A percentile compares a stretch with the other conserved stretches of the same genome.
Conservation (phyloP, 2,329 filamentous ascomycete species). For the Neonectria faginata region DNA sequence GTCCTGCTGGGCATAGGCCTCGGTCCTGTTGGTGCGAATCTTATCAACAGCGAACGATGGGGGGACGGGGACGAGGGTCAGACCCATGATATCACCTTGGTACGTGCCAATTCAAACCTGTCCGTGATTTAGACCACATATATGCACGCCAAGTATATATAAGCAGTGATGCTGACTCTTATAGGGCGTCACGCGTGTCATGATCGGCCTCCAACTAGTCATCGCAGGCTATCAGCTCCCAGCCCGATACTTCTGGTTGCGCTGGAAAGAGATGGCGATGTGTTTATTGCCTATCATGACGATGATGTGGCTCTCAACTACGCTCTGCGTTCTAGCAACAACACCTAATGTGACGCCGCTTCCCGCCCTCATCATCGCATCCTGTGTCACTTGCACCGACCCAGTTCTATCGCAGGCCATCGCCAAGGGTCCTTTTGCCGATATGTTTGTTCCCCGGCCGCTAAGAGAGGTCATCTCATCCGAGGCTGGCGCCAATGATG, state of each 20-base stretch:
- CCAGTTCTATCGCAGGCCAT: constrained; percentile 72
- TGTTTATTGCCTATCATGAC: constrained; percentile 71
- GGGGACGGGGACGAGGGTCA: constrained; percentile 44
- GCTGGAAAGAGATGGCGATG: constrained; percentile 65
- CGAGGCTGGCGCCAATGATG: constrained; percentile 72
- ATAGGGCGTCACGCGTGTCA: constrained; percentile 65
- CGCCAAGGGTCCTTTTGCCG: constrained; percentile 70
- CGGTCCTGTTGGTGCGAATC: constrained; percentile 65
- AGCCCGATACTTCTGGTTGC: constrained; percentile 62
- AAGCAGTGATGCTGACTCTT: constrained; percentile 5
- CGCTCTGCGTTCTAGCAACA: constrained; percentile 65
- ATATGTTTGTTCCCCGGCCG: constrained; percentile 68
- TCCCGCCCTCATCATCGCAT: constrained; percentile 67
- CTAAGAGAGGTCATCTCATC: constrained; percentile 72
- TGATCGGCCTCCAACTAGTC: constrained; percentile 72
- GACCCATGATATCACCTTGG: constrained; percentile 55
- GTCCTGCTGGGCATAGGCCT: constrained; percentile 65
- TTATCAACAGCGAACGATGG: constrained; percentile 58
- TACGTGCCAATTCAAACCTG: constrained; percentile 27
- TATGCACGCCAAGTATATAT: neutral
- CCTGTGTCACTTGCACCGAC: constrained; percentile 72
- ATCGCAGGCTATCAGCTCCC: constrained; percentile 73
- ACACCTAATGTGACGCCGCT: constrained; percentile 67
- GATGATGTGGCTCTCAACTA: constrained; percentile 71
- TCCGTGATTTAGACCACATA: rapidly evolving